Evolutionary conservation across 1,284 basidiomycete genomes (phyloP).

Genomic region (Ganoderma leucocontextum): DNA sequence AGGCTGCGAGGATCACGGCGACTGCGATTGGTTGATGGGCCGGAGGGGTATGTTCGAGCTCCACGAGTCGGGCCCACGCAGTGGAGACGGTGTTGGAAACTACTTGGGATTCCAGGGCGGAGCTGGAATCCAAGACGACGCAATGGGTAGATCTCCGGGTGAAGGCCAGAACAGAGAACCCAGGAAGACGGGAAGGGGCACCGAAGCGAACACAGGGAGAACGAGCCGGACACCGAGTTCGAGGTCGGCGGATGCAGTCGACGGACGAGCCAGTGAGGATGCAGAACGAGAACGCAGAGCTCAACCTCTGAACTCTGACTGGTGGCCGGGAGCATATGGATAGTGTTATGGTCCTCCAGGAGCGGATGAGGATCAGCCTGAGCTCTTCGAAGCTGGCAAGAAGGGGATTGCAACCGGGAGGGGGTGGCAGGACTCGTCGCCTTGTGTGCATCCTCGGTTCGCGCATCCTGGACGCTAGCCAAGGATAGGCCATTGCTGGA

Average conservation of each 20-base stretch:
- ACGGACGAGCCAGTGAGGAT: not conserved
- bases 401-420: not conserved
- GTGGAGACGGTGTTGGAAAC: slow-evolving; percentile 16
- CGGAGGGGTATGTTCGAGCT: not conserved
- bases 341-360: not conserved
- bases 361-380: not conserved
- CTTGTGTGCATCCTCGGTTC: slow-evolving; percentile 26
- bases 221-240: slow-evolving; percentile 6
- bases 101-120: slow-evolving; percentile 6
- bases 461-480: slow-evolving; percentile 17
- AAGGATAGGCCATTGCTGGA: slow-evolving; percentile 27
- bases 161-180: not conserved
- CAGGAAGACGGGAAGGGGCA: not conserved
- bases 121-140: not conserved
- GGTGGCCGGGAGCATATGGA: not conserved
- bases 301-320: not conserved
- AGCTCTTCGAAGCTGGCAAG: not conserved
- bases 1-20: slow-evolving; percentile 1
- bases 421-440: slow-evolving; percentile 6
- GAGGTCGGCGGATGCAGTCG: not conserved
- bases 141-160: not conserved
- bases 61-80: slow-evolving; percentile 1
- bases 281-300: not conserved
- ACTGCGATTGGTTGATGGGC: not conserved
- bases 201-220: not conserved